Percentiles rank a stretch among this genome's conserved stretches.
Conservation (phyloP, 768 basidiomycete genomes). For the Mycena chlorophos region DNA sequence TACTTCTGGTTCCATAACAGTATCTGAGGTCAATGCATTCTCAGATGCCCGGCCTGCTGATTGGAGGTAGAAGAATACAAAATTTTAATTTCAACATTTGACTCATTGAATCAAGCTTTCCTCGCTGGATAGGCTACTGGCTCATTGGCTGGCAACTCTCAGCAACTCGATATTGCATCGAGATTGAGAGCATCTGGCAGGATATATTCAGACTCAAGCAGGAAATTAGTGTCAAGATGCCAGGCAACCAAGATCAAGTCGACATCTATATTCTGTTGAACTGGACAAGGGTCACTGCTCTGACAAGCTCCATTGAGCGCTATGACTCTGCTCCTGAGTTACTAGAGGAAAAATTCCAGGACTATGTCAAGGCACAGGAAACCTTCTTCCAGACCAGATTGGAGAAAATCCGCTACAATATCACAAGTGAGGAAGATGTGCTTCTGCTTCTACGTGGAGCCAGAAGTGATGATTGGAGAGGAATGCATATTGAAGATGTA, state of each 20-base stretch:
- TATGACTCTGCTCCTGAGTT: background rate
- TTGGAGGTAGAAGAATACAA: no score
- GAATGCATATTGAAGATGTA: background rate
- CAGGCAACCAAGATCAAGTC: constrained; percentile 14
- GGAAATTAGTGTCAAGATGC: constrained; percentile 11
- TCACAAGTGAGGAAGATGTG: constrained; percentile 5
- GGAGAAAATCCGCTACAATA: constrained; percentile 7
- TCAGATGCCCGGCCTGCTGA: constrained; percentile 23
- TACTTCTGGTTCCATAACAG: constrained; percentile 33
- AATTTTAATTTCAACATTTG: background rate
- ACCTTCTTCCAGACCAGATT: background rate
- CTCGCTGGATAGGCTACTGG: constrained; percentile 20
- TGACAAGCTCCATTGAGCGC: constrained; percentile 4
- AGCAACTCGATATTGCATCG: constrained; percentile 14
- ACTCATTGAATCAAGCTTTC: constrained; percentile 5
- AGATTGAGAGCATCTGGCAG: constrained; percentile 15
- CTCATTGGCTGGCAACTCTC: constrained; percentile 19
- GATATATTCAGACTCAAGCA: constrained; percentile 8
- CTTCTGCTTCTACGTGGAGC: background rate
- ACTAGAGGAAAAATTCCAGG: constrained; percentile 5
- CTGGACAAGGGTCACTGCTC: constrained; percentile 5
- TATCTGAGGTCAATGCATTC: constrained; percentile 35
- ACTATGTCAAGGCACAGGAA: constrained; percentile 12
- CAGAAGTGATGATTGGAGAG: background rate
- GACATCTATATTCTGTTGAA: constrained; percentile 1